Conservation (phyloP, 257 asterid genomes). For the Fraxinus cuspidata region DNA sequence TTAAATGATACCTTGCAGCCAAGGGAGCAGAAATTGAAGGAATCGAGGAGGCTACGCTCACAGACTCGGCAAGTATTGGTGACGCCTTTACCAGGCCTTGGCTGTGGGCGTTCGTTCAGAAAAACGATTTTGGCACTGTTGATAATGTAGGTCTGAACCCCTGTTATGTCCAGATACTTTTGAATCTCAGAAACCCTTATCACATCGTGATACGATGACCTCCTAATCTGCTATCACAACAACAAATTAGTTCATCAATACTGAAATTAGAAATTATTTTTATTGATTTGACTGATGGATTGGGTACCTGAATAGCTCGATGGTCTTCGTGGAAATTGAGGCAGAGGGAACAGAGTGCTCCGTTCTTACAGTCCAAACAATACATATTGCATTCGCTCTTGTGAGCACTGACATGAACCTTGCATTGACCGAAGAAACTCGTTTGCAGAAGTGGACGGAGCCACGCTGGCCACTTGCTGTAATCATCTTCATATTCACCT, state of each 20-base stretch:
- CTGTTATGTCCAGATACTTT: slow-evolving; percentile 60
- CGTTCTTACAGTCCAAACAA: slow-evolving; percentile 74
- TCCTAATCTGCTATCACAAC: slow-evolving; percentile 50
- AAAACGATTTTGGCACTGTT: slow-evolving; percentile 76
- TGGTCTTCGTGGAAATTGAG: slow-evolving; percentile 68
- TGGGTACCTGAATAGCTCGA: slow-evolving; percentile 63
- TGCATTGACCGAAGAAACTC: slow-evolving; percentile 75
- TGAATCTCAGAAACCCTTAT: slow-evolving; percentile 73
- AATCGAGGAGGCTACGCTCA: slow-evolving; percentile 67
- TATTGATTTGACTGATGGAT: background rate
- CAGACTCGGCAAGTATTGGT: slow-evolving; percentile 67
- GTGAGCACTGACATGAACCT: slow-evolving; percentile 77
- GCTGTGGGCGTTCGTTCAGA: slow-evolving; percentile 74
- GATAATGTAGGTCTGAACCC: slow-evolving; percentile 70
- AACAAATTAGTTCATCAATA: background rate
- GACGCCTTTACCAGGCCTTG: slow-evolving; percentile 64
- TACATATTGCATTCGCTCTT: slow-evolving; percentile 93
- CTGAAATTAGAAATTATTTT: background rate
- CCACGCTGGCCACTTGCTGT: slow-evolving; percentile 65
- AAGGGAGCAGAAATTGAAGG: slow-evolving; percentile 74
- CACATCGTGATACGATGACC: slow-evolving; percentile 79
- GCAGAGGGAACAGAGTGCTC: slow-evolving; percentile 79
- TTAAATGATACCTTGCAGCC: slow-evolving; percentile 63
- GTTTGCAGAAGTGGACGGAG: slow-evolving; percentile 64
- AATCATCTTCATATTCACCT: background rate